phyloP scores from a whole-genome alignment of 2,329 filamentous ascomycete genomes.

The Xylaria hypoxylon region DNA sequence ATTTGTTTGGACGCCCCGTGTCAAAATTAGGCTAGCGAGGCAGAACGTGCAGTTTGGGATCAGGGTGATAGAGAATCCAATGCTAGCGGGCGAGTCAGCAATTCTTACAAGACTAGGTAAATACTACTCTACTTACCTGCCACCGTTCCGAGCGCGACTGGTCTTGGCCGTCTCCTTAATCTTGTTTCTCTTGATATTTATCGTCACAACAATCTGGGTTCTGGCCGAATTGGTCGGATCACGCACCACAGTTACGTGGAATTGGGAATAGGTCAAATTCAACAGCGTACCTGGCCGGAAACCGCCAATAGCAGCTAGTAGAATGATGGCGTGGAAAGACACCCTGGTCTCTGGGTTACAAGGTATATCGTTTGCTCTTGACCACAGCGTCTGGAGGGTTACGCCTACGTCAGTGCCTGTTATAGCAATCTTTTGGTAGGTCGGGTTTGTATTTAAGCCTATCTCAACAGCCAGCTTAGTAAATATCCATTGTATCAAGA shows the following conservation, averaged over 20 bases:
- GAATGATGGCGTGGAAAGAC: conserved; percentile 19
- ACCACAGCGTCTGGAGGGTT: conserved; percentile 11
- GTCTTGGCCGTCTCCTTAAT: conserved; percentile 1
- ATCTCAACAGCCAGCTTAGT: conserved; percentile 17
- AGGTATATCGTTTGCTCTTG: conserved; percentile 21
- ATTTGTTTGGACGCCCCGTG: conserved; percentile 9
- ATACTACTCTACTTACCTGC: not conserved
- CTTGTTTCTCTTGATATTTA: not conserved
- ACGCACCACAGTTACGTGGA: not conserved
- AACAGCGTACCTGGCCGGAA: conserved; percentile 5
- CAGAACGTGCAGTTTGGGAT: conserved; percentile 23
- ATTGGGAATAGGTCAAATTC: conserved; percentile 3
- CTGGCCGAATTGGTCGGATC: not conserved
- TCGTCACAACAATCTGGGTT: not conserved
- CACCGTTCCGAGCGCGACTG: not conserved
- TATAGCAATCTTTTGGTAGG: conserved; percentile 15
- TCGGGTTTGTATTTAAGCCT: conserved; percentile 18
- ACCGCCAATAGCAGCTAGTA: conserved; percentile 14
- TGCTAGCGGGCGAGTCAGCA: conserved; percentile 6
- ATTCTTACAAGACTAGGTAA: not conserved
- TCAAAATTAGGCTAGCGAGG: conserved; percentile 17
- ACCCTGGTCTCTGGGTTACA: conserved; percentile 11
- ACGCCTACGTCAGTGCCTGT: conserved; percentile 16
- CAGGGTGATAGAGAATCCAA: conserved; percentile 20
- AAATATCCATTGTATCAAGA: conserved; percentile 16